phyloP scores from a whole-genome alignment of 1,284 basidiomycete genomes.

The Athelia psychrophila region DNA sequence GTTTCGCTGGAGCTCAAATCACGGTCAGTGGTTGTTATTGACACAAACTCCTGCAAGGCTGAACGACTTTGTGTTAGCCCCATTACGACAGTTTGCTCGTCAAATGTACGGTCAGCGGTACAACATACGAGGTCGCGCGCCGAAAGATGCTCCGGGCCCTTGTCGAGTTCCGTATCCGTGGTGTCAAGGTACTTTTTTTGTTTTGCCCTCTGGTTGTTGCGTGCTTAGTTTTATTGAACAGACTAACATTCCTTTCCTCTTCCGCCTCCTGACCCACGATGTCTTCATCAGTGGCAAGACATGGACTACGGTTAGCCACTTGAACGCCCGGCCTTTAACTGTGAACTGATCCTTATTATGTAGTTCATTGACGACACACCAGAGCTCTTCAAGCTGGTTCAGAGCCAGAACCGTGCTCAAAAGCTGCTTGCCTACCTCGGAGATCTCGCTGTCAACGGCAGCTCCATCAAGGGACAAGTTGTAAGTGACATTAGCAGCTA shows the following conservation, averaged over 20 bases:
- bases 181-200: slow-evolving; percentile 76
- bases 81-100: slow-evolving; percentile 99
- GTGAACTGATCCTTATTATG: neutral
- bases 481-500: slow-evolving; percentile 27
- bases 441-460: slow-evolving; percentile 97
- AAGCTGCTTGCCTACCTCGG: slow-evolving; percentile 97
- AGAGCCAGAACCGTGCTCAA: slow-evolving; percentile 97
- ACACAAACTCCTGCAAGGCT: neutral
- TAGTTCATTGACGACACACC: slow-evolving; percentile 99
- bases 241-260: slow-evolving; percentile 99
- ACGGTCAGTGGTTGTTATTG: slow-evolving; percentile 55
- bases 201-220: slow-evolving; percentile 1
- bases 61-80: slow-evolving; percentile 51
- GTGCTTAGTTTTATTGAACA: slow-evolving; percentile 24
- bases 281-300: slow-evolving; percentile 95
- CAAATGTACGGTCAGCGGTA: slow-evolving; percentile 95
- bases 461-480: slow-evolving; percentile 89
- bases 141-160: slow-evolving; percentile 99
- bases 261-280: slow-evolving; percentile 97
- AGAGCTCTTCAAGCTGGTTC: slow-evolving; percentile 97
- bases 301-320: slow-evolving; percentile 83
- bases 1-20: slow-evolving; percentile 99
- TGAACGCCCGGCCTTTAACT: neutral
- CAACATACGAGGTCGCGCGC: slow-evolving; percentile 97
- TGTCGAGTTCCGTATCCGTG: slow-evolving; percentile 99